A percentile compares a stretch with the other conserved stretches of the same genome.
phyloP scores from a whole-genome alignment of 345 rosid species.

The Streptanthus diversifolius region DNA sequence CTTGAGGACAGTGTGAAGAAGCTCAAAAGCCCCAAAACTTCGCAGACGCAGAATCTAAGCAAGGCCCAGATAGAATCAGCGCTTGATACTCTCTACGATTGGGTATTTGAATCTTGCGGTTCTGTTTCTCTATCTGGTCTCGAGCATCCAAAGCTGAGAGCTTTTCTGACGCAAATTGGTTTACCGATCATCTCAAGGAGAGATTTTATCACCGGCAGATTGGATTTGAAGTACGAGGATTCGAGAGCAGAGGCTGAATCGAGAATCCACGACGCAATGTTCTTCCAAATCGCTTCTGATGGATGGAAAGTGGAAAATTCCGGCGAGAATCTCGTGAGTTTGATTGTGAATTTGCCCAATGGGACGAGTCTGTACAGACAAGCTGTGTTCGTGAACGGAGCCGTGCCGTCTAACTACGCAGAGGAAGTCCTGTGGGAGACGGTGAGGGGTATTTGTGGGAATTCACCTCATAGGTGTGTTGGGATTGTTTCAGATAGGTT shows the following conservation, averaged over 20 bases:
- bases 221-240: conserved; percentile 78
- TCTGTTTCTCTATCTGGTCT: conserved; percentile 82
- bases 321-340: conserved; percentile 60
- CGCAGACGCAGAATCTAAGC: conserved; percentile 68
- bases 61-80: conserved; percentile 79
- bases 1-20: conserved; percentile 95
- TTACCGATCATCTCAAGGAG: conserved; percentile 68
- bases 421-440: conserved; percentile 96
- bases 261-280: conserved; percentile 88
- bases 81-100: conserved; percentile 71
- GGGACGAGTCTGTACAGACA: conserved; percentile 86
- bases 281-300: conserved; percentile 84
- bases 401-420: conserved; percentile 70
- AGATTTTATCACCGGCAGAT: conserved; percentile 58
- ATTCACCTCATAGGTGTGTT: conserved; percentile 77
- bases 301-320: conserved; percentile 68
- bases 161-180: conserved; percentile 84
- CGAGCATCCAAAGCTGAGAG: conserved; percentile 87
- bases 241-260: conserved; percentile 76
- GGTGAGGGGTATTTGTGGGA: conserved; percentile 69
- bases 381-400: conserved; percentile 69
- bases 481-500: conserved; percentile 94
- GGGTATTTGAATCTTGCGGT: conserved; percentile 95
- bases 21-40: conserved; percentile 80
- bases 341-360: conserved; percentile 87